Evolutionary conservation across 2,329 filamentous ascomycete genomes (phyloP).

Genomic region (Fusarium staphyleae): DNA sequence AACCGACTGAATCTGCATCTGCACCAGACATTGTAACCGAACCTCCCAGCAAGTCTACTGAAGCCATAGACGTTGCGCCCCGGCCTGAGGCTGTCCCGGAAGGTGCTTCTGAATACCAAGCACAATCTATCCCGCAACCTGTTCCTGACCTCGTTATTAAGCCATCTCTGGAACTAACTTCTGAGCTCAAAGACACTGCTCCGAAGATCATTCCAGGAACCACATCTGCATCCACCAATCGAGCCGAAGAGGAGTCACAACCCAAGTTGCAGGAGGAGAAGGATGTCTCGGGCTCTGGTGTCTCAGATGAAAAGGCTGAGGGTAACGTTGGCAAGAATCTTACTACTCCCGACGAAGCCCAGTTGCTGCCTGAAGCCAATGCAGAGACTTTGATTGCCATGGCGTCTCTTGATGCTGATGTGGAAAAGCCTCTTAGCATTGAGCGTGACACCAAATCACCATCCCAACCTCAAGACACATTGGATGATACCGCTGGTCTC

Average conservation of each 20-base stretch:
- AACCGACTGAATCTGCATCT: neutral
- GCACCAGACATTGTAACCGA: neutral
- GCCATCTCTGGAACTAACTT: neutral
- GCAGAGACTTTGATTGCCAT: neutral
- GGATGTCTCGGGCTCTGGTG: neutral
- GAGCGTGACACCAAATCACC: neutral
- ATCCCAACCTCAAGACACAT: conserved; percentile 14
- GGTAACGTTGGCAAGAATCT: neutral
- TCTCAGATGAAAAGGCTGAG: neutral
- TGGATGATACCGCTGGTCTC: neutral
- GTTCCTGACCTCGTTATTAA: neutral
- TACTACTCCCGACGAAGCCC: neutral
- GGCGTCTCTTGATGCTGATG: neutral
- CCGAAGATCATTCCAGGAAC: neutral
- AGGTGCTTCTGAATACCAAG: neutral
- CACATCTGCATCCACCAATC: neutral
- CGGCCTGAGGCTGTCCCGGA: neutral
- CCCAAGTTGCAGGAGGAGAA: neutral
- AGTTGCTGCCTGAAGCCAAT: neutral
- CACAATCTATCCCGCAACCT: neutral
- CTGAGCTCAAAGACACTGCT: neutral
- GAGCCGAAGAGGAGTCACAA: neutral
- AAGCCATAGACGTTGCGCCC: neutral
- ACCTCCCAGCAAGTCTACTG: neutral
- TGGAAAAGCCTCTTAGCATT: neutral